Conservation (phyloP, 2,329 filamentous ascomycete species). For the Sporothrix humicola region DNA sequence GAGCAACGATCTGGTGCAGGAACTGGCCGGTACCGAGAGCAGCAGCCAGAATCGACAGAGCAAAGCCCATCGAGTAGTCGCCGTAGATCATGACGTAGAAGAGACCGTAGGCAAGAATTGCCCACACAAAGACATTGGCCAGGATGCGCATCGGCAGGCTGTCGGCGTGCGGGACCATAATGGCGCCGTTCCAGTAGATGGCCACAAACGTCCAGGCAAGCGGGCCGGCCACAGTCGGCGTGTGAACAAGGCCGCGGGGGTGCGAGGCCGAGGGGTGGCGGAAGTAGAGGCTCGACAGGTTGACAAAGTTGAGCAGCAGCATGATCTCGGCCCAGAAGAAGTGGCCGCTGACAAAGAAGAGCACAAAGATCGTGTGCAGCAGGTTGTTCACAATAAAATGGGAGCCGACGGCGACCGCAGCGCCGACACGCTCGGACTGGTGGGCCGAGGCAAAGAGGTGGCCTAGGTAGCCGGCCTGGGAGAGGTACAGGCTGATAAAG, state of each 20-base stretch:
- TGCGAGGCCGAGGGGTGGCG: conserved; percentile 73
- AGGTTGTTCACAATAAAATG: conserved; percentile 90
- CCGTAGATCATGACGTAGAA: conserved; percentile 78
- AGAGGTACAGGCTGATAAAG: conserved; percentile 76
- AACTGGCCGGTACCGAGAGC: conserved; percentile 81
- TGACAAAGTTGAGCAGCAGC: conserved; percentile 80
- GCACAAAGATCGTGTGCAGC: conserved; percentile 78
- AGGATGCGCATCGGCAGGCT: conserved; percentile 75
- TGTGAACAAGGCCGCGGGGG: conserved; percentile 66
- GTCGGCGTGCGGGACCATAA: conserved; percentile 73
- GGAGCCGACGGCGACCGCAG: conserved; percentile 76
- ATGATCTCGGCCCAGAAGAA: conserved; percentile 79
- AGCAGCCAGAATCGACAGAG: conserved; percentile 73
- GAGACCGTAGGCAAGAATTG: conserved; percentile 74
- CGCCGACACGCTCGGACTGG: conserved; percentile 65
- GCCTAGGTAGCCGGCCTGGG: conserved; percentile 76
- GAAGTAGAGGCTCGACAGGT: conserved; percentile 80
- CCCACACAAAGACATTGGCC: conserved; percentile 89
- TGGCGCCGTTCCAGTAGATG: conserved; percentile 87
- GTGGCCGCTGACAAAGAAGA: conserved; percentile 78
- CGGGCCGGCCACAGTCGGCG: conserved; percentile 75
- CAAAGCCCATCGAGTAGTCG: conserved; percentile 80
- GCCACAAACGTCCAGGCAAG: conserved; percentile 86
- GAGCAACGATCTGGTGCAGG: conserved; percentile 70
- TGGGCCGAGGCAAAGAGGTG: conserved; percentile 70